Evolutionary conservation across 768 basidiomycete species (phyloP), one percentile per base, ranked within the genome.

Genomic region (Boletus rubroflammeus): DNA sequence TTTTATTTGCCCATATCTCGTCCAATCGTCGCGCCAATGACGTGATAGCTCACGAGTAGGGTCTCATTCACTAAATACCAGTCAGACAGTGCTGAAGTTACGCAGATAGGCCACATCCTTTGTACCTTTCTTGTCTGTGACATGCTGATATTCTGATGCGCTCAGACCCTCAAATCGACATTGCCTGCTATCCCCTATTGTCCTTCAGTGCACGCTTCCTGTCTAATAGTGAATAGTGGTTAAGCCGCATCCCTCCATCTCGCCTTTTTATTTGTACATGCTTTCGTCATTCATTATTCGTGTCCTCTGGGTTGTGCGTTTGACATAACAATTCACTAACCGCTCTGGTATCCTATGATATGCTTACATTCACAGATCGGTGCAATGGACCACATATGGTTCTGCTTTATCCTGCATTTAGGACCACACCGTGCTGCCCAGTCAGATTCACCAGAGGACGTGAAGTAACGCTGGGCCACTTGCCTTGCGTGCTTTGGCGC

Each of bases 1-100:
- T 53, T 23, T 36, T 42, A 52, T 53, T 58, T 51, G 34, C 44
- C 47, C 36, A 14, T 53, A 39, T 53, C 43, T 42, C 26, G 43
- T 47, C 38, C 25, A 15, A 14, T 50, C 14, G 6, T 21, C 5
- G 11, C 8, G 38, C 49, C 26, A 19, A 52, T 28, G 38, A 48
- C 38, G 38, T 28, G 38, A 46, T 47, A 11, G 28, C 43, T 17
- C 28, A 19, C 14, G 21, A 46, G 62, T 59, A 56, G 26, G 60
- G 15, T 34, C 31, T 23, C 9, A 9, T 39, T 47, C 19, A 9
- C 21, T 34, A 6, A 7, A 28, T 36, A 11, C 17, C 25, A 7
- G 15, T 39, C 2, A 15, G 11, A 47, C 6, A 9, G 8, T 15
- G 31, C 53, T 58, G 38, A 61, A 21, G 11, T 14, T 15, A n/a